Base-by-base conservation (phyloP, 2,329 filamentous ascomycete genomes). In the Cladosporium velox region DNA sequence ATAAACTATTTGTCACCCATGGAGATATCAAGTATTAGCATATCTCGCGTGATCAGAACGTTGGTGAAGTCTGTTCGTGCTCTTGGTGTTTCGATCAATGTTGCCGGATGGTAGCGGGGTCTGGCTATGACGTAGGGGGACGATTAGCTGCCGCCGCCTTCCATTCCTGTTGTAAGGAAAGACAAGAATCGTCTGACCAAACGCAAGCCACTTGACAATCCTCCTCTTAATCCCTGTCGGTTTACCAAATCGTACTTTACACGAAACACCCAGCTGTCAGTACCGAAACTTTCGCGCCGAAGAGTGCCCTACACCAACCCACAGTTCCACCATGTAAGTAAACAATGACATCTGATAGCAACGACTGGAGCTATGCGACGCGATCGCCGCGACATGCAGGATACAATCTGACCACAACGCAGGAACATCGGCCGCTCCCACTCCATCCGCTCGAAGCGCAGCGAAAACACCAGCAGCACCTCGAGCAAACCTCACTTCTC, bases 381-480 rank as follows among this genome's bases (percentile, higher is more conserved):
- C 35, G 26, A 54, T 55, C 41, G 49, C 24, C n/a, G 10, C n/a
- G 10, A 47, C 60, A 26, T 51, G n/a, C 30, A 38, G 28, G n/a
- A 28, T 34, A 21, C 12, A 38, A 18, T 47, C 61, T 64, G 15
- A 64, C 6, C 3, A 11, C 21, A 34, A 10, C 12, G 15, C 67
- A 72, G 68, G 70, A 69, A 77, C 72, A 66, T 77, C 77, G 71
- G 80, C 70, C 90, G 90, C 74, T 87, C 88, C 67, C 85, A 92
- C 67, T 92, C 90, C 34, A 87, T 91, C 75, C 89, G 90, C 72
- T 12, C 89, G 67, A 86, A 86, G 77, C 87, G 86, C 76, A 74
- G 73, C 76, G 78, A 77, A 67, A 81, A 77, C 73, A 78, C 75
- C 21, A 74, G 75, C 58, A 72, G 81, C 65, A 88, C 86, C 73